Evolutionary conservation across 1,284 basidiomycete species (phyloP).

Genomic region (Golubevia pallescens): DNA sequence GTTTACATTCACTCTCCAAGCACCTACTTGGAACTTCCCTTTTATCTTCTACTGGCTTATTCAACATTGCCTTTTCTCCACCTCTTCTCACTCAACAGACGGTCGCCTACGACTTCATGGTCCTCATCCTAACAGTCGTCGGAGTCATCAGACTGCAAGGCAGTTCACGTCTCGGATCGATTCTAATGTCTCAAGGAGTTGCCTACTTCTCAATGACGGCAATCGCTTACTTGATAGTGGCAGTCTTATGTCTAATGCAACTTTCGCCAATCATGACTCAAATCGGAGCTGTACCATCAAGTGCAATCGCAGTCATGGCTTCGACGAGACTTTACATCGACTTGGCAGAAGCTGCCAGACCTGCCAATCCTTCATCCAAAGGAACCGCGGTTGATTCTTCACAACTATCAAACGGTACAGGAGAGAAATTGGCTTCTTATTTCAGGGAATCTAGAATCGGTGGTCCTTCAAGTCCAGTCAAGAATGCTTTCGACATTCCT

Average conservation of each 20-base stretch:
- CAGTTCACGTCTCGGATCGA: constrained; percentile 27
- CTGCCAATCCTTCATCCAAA: neutral
- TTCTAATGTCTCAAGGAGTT: constrained; percentile 36
- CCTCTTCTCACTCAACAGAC: constrained; percentile 6
- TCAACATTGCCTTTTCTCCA: too few species aligned
- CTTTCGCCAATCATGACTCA: constrained; percentile 42
- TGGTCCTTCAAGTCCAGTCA: too few species aligned
- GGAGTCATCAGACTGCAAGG: constrained; percentile 35
- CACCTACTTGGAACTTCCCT: too few species aligned
- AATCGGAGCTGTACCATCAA: constrained; percentile 28
- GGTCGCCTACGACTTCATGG: constrained; percentile 25
- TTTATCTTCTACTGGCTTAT: too few species aligned
- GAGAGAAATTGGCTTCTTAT: neutral
- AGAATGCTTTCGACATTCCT: too few species aligned
- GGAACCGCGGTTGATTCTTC: neutral
- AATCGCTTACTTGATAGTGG: constrained; percentile 7
- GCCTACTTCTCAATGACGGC: constrained; percentile 41
- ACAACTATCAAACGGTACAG: neutral
- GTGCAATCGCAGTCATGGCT: constrained; percentile 28
- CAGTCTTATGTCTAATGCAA: constrained; percentile 5
- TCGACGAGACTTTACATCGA: constrained; percentile 36
- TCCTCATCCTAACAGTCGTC: constrained; percentile 32
- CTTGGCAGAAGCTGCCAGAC: constrained; percentile 32
- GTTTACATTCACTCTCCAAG: too few species aligned
- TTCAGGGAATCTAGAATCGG: neutral